Evolutionary conservation across 2,329 filamentous ascomycete species (phyloP).

Genomic region (Leptographium wingfieldii): DNA sequence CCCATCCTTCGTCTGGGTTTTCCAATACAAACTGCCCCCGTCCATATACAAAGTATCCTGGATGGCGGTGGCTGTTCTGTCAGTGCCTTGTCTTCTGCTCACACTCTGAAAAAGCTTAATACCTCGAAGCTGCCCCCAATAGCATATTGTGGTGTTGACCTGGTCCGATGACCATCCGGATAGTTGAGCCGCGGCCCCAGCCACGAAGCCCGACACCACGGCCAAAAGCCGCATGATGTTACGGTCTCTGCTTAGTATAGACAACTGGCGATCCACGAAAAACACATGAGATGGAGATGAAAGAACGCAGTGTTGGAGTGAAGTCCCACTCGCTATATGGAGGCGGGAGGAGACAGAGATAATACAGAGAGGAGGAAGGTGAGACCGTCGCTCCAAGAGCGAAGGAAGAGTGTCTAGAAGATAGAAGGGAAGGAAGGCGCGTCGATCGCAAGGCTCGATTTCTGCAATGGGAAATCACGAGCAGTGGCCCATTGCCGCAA

Average conservation of each 20-base stretch:
- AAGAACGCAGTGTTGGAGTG: background rate
- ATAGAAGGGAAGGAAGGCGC: background rate
- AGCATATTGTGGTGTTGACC: slow-evolving; percentile 46
- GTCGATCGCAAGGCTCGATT: background rate
- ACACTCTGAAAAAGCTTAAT: slow-evolving; percentile 2
- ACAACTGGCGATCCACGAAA: background rate
- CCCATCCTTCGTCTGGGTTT: slow-evolving; percentile 34
- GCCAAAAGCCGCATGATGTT: background rate
- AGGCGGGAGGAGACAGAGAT: background rate
- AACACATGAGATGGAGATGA: background rate
- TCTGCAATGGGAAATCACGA: background rate
- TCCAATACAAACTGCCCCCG: slow-evolving; percentile 45
- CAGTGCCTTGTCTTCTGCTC: background rate
- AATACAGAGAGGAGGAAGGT: background rate
- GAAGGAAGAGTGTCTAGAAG: too few species aligned
- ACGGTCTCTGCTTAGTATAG: background rate
- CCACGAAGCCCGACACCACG: slow-evolving; percentile 15
- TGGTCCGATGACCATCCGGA: slow-evolving; percentile 37
- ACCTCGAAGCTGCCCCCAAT: slow-evolving; percentile 38
- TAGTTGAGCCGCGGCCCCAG: slow-evolving; percentile 27
- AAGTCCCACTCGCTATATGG: background rate
- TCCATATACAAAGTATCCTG: slow-evolving; percentile 54
- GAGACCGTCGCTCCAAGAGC: background rate
- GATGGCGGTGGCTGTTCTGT: slow-evolving; percentile 37
- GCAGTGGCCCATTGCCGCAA: background rate